Conservation (phyloP, 208 protist genomes). For the Angomonas deanei region DNA sequence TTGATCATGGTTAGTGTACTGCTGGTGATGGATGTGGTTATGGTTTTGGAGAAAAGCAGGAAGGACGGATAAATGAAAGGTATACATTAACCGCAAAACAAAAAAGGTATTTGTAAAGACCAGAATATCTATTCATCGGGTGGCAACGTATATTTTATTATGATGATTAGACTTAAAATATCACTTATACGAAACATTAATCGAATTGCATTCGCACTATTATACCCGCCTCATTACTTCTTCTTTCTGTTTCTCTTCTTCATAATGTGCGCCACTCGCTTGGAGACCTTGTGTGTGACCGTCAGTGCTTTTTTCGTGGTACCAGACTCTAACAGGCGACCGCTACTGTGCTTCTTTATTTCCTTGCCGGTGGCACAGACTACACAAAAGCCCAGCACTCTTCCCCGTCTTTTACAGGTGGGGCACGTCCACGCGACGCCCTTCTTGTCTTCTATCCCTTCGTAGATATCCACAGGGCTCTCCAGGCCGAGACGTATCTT, state of each 20-base stretch:
- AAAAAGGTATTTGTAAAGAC: neutral
- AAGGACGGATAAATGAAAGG: neutral
- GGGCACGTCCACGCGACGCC: slow-evolving; percentile 82
- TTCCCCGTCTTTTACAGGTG: slow-evolving; percentile 54
- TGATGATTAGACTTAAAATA: neutral
- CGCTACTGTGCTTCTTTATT: slow-evolving; percentile 54
- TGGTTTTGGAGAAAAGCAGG: neutral
- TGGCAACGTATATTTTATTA: neutral
- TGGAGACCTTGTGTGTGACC: slow-evolving; percentile 16
- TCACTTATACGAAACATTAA: neutral
- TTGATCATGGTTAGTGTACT: no score
- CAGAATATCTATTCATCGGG: neutral
- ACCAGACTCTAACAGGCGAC: slow-evolving; percentile 17
- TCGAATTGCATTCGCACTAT: neutral
- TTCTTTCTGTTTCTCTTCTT: slow-evolving; percentile 29
- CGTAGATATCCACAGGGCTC: slow-evolving; percentile 79
- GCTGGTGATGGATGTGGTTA: neutral
- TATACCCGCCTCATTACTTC: neutral
- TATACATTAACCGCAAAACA: neutral
- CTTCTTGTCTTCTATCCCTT: slow-evolving; percentile 76
- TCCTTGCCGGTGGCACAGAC: slow-evolving; percentile 69
- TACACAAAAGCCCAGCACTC: slow-evolving; percentile 82
- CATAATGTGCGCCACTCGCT: slow-evolving; percentile 7
- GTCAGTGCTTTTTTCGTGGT: neutral
- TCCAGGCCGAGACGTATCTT: slow-evolving; percentile 88